These are phyloP conservation scores for Zygosaccharomyces sapae DNA, from an alignment of 1,139 yeast species.

Conservation along the genomic window DNA sequence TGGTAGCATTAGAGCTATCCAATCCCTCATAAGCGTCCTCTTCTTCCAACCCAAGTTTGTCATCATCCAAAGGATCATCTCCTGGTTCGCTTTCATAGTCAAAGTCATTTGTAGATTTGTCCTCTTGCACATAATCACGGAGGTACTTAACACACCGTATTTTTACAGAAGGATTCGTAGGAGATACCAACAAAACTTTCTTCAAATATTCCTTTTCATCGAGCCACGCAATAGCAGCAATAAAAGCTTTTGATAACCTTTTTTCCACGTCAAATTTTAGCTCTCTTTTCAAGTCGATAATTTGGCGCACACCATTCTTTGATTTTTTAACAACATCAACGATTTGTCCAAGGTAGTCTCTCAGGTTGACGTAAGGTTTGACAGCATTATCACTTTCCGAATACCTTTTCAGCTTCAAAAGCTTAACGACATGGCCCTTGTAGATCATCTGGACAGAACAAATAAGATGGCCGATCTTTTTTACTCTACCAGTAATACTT, in stretches of 20 bases:
- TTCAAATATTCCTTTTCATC: slow-evolving; percentile 52
- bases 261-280: slow-evolving; percentile 49
- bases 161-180: slow-evolving; percentile 42
- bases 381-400: slow-evolving; percentile 22
- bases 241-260: slow-evolving; percentile 48
- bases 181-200: slow-evolving; percentile 54
- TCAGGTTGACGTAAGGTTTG: slow-evolving; percentile 38
- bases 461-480: slow-evolving; percentile 48
- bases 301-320: slow-evolving; percentile 63
- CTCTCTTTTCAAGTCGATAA: slow-evolving; percentile 60
- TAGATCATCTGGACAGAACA: slow-evolving; percentile 42
- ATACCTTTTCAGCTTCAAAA: slow-evolving; percentile 46
- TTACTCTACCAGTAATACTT: slow-evolving; percentile 60
- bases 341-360: slow-evolving; percentile 42
- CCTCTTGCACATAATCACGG: slow-evolving; percentile 43
- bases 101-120: slow-evolving; percentile 23
- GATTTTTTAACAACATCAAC: slow-evolving; percentile 58
- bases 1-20: slow-evolving; percentile 35
- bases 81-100: slow-evolving; percentile 36
- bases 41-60: slow-evolving; percentile 28
- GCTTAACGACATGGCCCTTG: slow-evolving; percentile 48
- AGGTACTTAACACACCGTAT: slow-evolving; percentile 59
- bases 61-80: slow-evolving; percentile 37
- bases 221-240: slow-evolving; percentile 49
- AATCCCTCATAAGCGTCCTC: slow-evolving; percentile 32